Percentiles rank a stretch among this genome's conserved stretches.
Evolutionary conservation across 1,284 basidiomycete species (phyloP).

Genomic region (Rhodofomes roseus): DNA sequence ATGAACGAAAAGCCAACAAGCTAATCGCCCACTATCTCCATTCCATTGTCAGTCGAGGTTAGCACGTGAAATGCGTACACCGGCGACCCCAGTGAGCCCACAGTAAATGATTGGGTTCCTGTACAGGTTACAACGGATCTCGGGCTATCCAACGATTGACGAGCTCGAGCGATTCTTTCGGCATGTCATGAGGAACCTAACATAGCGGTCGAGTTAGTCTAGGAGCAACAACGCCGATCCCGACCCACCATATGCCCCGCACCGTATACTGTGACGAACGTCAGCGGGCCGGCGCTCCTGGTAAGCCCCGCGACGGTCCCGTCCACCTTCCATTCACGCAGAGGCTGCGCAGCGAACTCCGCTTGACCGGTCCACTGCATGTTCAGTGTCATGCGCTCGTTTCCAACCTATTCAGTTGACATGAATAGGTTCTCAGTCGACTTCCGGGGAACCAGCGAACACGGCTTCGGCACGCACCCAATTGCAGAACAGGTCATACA

Average conservation of each 20-base stretch:
- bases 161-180: conserved; percentile 48
- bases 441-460: neutral
- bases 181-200: conserved; percentile 62
- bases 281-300: conserved; percentile 54
- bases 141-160: conserved; percentile 50
- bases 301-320: conserved; percentile 53
- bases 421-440: neutral
- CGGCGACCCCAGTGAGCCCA: too few species aligned
- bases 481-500: conserved; percentile 74
- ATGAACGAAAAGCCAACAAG: too few species aligned
- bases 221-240: neutral
- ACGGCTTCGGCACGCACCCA: conserved; percentile 38
- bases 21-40: too few species aligned
- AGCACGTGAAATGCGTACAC: too few species aligned
- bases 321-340: conserved; percentile 54
- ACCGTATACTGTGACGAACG: conserved; percentile 55
- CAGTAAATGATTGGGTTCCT: too few species aligned
- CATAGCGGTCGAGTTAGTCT: neutral
- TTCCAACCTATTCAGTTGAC: conserved; percentile 37
- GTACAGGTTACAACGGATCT: conserved; percentile 9
- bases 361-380: conserved; percentile 64
- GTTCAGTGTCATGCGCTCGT: conserved; percentile 53
- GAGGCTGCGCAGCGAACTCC: conserved; percentile 41
- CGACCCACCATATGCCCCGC: conserved; percentile 67
- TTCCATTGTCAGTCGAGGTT: too few species aligned